A percentile compares a stretch with the other conserved stretches of the same genome.
These are phyloP conservation scores for Lichina pygmaea DNA, from an alignment of 495 filamentous ascomycete species.

Conservation along the genomic window DNA sequence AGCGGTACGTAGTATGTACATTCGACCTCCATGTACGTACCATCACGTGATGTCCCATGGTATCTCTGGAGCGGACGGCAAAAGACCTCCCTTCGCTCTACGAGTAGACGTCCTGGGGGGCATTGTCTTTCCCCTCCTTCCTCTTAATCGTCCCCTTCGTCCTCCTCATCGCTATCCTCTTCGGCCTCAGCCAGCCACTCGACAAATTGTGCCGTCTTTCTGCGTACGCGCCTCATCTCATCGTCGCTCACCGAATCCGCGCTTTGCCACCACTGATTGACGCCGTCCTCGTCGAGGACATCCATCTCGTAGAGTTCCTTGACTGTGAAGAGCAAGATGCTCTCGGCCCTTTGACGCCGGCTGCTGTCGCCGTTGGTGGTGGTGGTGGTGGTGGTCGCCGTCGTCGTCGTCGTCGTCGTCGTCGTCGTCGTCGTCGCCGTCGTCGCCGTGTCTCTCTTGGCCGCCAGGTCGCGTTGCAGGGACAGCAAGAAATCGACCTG, in stretches of 20 bases:
- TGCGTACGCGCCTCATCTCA: slow-evolving; percentile 40
- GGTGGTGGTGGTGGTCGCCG: too few relatives aligned
- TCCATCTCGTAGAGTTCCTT: slow-evolving; percentile 69
- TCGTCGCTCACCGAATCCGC: slow-evolving; percentile 31
- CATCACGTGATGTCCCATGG: too few relatives aligned
- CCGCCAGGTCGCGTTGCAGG: slow-evolving; percentile 50
- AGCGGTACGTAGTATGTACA: too few relatives aligned
- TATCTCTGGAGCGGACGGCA: too few relatives aligned
- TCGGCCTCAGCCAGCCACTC: slow-evolving; percentile 67
- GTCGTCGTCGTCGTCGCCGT: too few relatives aligned
- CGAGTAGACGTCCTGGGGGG: too few relatives aligned
- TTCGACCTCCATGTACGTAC: too few relatives aligned
- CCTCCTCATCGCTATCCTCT: slow-evolving; percentile 53
- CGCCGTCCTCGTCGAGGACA: slow-evolving; percentile 68
- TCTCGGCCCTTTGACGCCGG: slow-evolving; percentile 20
- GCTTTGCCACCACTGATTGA: slow-evolving; percentile 72
- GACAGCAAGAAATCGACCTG: slow-evolving; percentile 68
- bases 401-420: too few relatives aligned
- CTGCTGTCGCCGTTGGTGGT: too few relatives aligned
- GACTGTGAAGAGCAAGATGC: slow-evolving; percentile 41
- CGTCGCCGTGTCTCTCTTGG: slow-evolving; percentile 1
- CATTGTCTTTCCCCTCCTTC: too few relatives aligned
- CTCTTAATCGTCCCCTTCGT: slow-evolving; percentile 25
- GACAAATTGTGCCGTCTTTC: slow-evolving; percentile 49
- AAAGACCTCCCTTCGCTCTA: too few relatives aligned